phyloP scores from a whole-genome alignment of 768 basidiomycete genomes.

The Leucosporidium yakuticum region DNA sequence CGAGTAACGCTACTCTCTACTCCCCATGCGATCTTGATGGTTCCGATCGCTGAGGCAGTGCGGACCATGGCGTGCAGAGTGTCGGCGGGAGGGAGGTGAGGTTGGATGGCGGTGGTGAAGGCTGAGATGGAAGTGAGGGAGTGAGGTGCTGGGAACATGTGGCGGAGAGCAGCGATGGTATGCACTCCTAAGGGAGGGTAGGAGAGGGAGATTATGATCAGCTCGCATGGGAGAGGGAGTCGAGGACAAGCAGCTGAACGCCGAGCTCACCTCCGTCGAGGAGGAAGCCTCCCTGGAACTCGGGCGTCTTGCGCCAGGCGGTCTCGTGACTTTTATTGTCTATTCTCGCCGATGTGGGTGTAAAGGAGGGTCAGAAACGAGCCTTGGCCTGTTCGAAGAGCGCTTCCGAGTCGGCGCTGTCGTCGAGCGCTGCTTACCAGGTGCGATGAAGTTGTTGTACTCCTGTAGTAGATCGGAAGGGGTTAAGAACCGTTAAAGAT shows the following conservation, averaged over 20 bases:
- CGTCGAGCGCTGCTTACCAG: slow-evolving; percentile 44
- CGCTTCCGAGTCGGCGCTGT: no score
- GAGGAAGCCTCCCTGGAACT: slow-evolving; percentile 49
- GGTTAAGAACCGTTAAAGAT: no score
- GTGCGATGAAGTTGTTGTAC: slow-evolving; percentile 48
- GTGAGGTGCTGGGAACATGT: background rate
- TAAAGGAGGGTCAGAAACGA: background rate
- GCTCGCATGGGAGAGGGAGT: slow-evolving; percentile 20
- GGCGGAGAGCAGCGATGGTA: background rate
- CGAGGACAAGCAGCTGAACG: slow-evolving; percentile 53
- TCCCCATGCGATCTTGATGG: background rate
- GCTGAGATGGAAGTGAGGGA: background rate
- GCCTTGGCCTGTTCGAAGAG: background rate
- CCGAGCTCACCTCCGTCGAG: slow-evolving; percentile 57
- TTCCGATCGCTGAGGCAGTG: background rate
- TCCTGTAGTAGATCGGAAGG: slow-evolving; percentile 40
- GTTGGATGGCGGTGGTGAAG: background rate
- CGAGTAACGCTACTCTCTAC: background rate
- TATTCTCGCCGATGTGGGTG: background rate
- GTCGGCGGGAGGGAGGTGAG: background rate
- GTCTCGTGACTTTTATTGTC: slow-evolving; percentile 67
- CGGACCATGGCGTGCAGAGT: background rate
- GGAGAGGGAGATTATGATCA: no score
- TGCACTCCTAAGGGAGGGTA: background rate
- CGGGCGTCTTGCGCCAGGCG: slow-evolving; percentile 73